Conservation (phyloP, 2,329 filamentous ascomycete genomes). For the Fonsecaea monophora region DNA sequence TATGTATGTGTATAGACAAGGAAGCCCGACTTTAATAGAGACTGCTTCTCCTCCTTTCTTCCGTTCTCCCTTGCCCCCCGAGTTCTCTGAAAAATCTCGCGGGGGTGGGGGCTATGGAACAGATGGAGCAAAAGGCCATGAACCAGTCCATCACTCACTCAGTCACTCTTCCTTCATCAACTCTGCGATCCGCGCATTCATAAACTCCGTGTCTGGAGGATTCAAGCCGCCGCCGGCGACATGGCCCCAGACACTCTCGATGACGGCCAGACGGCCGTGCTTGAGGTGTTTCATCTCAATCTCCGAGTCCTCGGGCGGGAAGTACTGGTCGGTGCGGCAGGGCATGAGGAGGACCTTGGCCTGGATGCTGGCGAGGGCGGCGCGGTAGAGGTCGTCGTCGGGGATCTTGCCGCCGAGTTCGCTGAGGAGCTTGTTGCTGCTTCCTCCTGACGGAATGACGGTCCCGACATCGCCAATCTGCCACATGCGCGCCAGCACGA, state of each 20-base stretch:
- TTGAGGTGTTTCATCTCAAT: conserved; percentile 39
- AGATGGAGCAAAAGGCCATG: too few species aligned
- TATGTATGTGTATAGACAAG: too few species aligned
- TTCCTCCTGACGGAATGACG: conserved; percentile 32
- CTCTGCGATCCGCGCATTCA: conserved; percentile 40
- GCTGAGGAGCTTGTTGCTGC: conserved; percentile 32
- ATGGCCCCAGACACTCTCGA: conserved; percentile 46
- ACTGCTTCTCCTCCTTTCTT: too few species aligned
- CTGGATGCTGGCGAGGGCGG: conserved; percentile 40
- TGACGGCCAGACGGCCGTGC: conserved; percentile 40
- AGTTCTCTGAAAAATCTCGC: too few species aligned
- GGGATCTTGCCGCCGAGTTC: conserved; percentile 30
- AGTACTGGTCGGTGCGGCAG: conserved; percentile 49
- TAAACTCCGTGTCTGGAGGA: conserved; percentile 41
- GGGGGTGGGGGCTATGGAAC: too few species aligned
- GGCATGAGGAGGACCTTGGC: conserved; percentile 47
- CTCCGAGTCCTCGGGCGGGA: conserved; percentile 43
- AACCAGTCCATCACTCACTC: neutral
- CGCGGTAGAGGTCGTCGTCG: conserved; percentile 32
- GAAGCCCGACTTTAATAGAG: too few species aligned
- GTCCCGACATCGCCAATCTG: conserved; percentile 50
- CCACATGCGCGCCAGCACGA: conserved; percentile 55
- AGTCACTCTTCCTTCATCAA: conserved; percentile 37
- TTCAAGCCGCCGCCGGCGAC: conserved; percentile 43
- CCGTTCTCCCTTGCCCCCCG: too few species aligned